Evolutionary conservation across 352 stramenopile species (phyloP), one percentile per base, ranked within the genome.

Genomic region (Pythium plurisporium): DNA sequence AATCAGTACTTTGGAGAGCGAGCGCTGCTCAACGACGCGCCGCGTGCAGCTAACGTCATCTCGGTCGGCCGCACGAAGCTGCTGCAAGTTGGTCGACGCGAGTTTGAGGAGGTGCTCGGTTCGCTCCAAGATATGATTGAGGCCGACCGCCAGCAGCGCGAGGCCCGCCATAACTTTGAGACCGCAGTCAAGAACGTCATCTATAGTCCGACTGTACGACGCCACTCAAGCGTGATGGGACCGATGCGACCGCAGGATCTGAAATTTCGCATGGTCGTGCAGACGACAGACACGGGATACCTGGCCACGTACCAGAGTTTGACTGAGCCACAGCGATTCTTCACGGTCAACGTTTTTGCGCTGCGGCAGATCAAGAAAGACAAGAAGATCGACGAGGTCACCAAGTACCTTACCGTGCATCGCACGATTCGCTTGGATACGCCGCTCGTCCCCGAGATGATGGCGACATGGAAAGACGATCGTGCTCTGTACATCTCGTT

Each of bases 21-120:
- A 1, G 86, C 85, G 5, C 50, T 95, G 29, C 62, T 94, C 26
- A 97, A 96, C 42, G 80, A 97, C 51, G 94, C 96, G 38, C 89
- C 92, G 30, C 86, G 91, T 22, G 87, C 91, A 6, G 95, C 94
- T 4, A 98, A 98, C 51, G 91, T 98, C 50, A 96, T 96, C 19
- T 96, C 91, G 0, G 80, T 92, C 5, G 84, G 84, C 0, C 73
- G 84, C 27, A 92, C 89, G 72, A 94, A 94, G 72, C 56, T 94
- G 31, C 65, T 94, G 14, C 89, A 92, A 40, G 82, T 99, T 30
- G 94, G 91, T 17, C 83, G 94, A 33, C 89, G 98, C 36, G 96
- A 98, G 59, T 99, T 99, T 53, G 88, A 98, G 50, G 82, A 96
- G 61, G 95, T 98, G 33, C 65, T 99, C 26, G 96, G 96, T 23